Evolutionary conservation across 2,329 filamentous ascomycete genomes (phyloP).

Genomic region (Fusarium mangiferae): DNA sequence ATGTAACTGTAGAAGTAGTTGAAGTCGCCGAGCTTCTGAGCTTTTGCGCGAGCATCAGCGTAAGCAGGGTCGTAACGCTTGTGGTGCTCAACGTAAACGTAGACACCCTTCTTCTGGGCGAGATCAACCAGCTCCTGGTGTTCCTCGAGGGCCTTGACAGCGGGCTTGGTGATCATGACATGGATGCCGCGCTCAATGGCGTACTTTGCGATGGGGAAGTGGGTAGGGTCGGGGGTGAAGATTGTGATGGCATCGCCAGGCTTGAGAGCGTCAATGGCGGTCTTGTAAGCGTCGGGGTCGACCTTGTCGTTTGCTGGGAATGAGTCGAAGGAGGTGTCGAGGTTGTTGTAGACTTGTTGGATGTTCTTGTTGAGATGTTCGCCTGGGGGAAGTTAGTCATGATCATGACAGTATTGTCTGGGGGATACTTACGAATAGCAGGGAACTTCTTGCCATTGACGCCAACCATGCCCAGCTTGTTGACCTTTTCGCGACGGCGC

Average conservation of each 20-base stretch:
- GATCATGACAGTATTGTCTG: neutral
- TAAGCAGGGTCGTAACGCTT: slow-evolving; percentile 96
- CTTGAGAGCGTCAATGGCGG: slow-evolving; percentile 83
- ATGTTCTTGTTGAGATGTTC: slow-evolving; percentile 91
- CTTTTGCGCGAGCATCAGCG: slow-evolving; percentile 83
- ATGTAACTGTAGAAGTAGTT: slow-evolving; percentile 99
- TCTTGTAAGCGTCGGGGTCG: slow-evolving; percentile 87
- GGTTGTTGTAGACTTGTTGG: slow-evolving; percentile 83
- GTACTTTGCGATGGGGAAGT: slow-evolving; percentile 91
- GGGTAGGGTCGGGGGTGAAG: slow-evolving; percentile 93
- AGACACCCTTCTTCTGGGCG: slow-evolving; percentile 79
- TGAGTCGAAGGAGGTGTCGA: slow-evolving; percentile 87
- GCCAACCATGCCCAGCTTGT: slow-evolving; percentile 87
- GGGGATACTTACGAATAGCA: slow-evolving; percentile 76
- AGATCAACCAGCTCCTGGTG: slow-evolving; percentile 81
- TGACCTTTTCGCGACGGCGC: slow-evolving; percentile 87
- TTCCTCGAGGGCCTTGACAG: slow-evolving; percentile 83
- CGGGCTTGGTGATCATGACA: slow-evolving; percentile 93
- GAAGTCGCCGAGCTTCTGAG: slow-evolving; percentile 85
- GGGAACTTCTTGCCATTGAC: slow-evolving; percentile 91
- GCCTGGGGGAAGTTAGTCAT: slow-evolving; percentile 57
- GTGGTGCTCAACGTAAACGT: slow-evolving; percentile 95
- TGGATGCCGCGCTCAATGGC: slow-evolving; percentile 89
- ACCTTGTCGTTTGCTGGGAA: slow-evolving; percentile 78
- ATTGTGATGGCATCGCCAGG: slow-evolving; percentile 92